Conservation (phyloP, 495 filamentous ascomycete genomes). For the Aspergillus campestris region DNA sequence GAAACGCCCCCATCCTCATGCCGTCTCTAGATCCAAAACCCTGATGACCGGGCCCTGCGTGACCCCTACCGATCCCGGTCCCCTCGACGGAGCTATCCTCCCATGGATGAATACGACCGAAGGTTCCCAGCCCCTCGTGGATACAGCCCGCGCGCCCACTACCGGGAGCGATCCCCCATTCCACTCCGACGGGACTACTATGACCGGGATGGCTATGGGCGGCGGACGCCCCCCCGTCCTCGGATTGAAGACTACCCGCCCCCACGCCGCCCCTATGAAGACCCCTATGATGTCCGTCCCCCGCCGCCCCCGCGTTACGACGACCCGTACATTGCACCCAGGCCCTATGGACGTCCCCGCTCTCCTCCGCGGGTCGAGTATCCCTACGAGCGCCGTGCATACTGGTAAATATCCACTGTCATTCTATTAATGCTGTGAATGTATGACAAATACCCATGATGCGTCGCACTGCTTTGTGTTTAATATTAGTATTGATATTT, state of each 20-base stretch:
- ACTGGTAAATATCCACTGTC: constrained; percentile 30
- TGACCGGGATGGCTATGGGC: constrained; percentile 61
- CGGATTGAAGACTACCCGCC: constrained; percentile 66
- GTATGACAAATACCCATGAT: constrained; percentile 21
- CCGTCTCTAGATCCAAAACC: constrained; percentile 42
- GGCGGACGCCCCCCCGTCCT: constrained; percentile 61
- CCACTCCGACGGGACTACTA: constrained; percentile 81
- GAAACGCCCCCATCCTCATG: constrained; percentile 24
- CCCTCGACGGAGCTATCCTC: constrained; percentile 57
- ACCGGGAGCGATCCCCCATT: constrained; percentile 71
- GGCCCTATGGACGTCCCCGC: constrained; percentile 38
- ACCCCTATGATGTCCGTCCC: constrained; percentile 39
- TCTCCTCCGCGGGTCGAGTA: constrained; percentile 37
- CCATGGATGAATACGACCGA: constrained; percentile 66
- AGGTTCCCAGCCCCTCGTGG: constrained; percentile 67
- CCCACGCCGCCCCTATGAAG: constrained; percentile 45
- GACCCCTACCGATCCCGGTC: constrained; percentile 72
- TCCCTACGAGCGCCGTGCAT: constrained; percentile 38
- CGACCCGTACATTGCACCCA: constrained; percentile 36
- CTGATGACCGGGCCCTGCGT: constrained; percentile 59
- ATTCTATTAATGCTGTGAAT: constrained; percentile 8
- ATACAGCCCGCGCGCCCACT: constrained; percentile 77
- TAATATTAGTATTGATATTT: constrained; percentile 1
- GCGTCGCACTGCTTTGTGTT: not conserved
- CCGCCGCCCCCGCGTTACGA: constrained; percentile 40